phyloP scores from a whole-genome alignment of 2,329 filamentous ascomycete species.

The Xylaria sp. region DNA sequence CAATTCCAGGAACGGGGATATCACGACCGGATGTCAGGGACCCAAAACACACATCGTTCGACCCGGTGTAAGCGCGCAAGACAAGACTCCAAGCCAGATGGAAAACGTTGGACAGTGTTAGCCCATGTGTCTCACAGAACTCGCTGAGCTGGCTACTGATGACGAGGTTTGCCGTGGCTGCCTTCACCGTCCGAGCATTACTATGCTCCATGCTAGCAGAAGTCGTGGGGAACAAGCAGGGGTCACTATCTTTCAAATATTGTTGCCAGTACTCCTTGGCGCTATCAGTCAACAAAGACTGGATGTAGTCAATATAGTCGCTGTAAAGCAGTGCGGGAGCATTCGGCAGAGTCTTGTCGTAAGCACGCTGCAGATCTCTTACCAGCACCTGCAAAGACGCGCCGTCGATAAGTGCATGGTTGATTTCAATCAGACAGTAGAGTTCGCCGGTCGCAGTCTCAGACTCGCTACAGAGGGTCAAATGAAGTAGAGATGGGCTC shows the following conservation, averaged over 20 bases:
- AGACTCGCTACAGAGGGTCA: background rate
- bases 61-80: background rate
- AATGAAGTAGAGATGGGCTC: background rate
- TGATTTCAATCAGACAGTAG: background rate
- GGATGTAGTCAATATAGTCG: background rate
- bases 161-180: background rate
- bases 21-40: slow-evolving; percentile 1
- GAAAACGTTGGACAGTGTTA: background rate
- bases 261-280: background rate
- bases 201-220: background rate
- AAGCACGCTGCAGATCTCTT: background rate
- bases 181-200: background rate
- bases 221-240: background rate
- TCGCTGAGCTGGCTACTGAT: background rate
- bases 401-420: background rate
- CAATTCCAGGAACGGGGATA: background rate
- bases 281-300: background rate
- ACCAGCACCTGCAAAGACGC: background rate
- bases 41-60: background rate
- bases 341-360: background rate
- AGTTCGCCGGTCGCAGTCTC: background rate
- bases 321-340: background rate
- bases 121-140: background rate
- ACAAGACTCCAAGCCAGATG: slow-evolving; percentile 3
- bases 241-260: background rate